Percentiles rank a stretch among this genome's conserved stretches.
These are phyloP conservation scores for Camelina laxa DNA, from an alignment of 345 rosid species.

Conservation along the genomic window DNA sequence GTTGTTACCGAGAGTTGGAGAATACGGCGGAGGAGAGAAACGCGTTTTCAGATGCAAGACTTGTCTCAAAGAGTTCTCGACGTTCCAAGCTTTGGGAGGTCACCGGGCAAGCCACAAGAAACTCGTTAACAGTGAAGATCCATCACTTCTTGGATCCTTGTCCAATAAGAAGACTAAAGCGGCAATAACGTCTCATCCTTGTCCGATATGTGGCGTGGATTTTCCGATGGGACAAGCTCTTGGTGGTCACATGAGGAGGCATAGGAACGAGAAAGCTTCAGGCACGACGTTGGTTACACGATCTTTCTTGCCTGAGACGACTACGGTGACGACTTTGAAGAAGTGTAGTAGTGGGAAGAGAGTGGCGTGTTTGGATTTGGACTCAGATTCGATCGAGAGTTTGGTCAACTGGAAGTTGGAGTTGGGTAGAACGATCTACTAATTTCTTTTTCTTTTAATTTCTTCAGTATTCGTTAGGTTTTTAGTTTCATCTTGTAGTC, in stretches of 20 bases:
- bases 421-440: constrained; percentile 38
- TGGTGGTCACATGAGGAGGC: constrained; percentile 88
- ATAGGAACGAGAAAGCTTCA: constrained; percentile 40
- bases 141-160: constrained; percentile 6
- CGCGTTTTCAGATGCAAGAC: constrained; percentile 67
- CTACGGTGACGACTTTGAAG: constrained; percentile 48
- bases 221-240: constrained; percentile 85
- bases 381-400: neutral
- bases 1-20: constrained; percentile 65
- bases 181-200: constrained; percentile 54
- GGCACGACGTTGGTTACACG: constrained; percentile 39
- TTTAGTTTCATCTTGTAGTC: neutral
- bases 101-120: constrained; percentile 83
- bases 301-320: constrained; percentile 38
- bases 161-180: constrained; percentile 39
- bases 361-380: constrained; percentile 38
- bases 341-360: constrained; percentile 45
- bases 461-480: neutral
- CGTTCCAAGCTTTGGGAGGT: constrained; percentile 90
- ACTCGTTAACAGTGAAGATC: constrained; percentile 45
- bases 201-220: constrained; percentile 67
- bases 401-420: constrained; percentile 20
- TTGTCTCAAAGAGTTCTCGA: constrained; percentile 66
- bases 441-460: neutral
- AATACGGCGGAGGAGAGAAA: constrained; percentile 16